These are phyloP conservation scores for Picea glauca DNA, from an alignment of 75 land plant species.

Conservation along the genomic window DNA sequence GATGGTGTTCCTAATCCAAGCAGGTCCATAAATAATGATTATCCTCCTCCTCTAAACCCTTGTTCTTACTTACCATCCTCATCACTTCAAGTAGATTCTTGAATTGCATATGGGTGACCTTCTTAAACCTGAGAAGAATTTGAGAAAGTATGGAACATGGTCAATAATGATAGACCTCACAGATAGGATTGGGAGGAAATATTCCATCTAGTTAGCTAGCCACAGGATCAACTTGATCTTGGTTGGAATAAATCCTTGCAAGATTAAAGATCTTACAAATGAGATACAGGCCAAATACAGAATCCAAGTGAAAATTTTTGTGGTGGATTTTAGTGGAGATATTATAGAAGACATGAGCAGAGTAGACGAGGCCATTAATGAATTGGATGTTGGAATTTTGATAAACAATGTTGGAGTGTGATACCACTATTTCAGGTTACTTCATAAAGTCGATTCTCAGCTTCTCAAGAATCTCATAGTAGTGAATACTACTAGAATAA, in stretches of 20 bases:
- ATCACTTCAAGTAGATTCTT: background rate
- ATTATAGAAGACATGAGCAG: constrained; percentile 35
- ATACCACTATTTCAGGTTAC: constrained; percentile 77
- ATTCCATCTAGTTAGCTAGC: constrained; percentile 62
- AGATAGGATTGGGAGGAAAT: constrained; percentile 44
- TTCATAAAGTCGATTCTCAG: constrained; percentile 70
- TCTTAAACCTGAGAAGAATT: constrained; percentile 61
- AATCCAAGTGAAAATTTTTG: constrained; percentile 46
- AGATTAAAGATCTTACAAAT: constrained; percentile 47
- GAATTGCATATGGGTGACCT: constrained; percentile 49
- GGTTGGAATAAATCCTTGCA: constrained; percentile 66
- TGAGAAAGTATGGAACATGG: constrained; percentile 80
- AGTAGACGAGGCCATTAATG: constrained; percentile 1
- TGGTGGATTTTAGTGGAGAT: constrained; percentile 67
- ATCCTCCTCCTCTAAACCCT: constrained; percentile 8
- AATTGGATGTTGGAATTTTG: too few relatives aligned
- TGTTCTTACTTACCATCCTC: constrained; percentile 21
- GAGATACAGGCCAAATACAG: constrained; percentile 1
- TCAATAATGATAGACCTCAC: constrained; percentile 55
- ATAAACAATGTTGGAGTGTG: constrained; percentile 24
- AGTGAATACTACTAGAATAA: constrained; percentile 48
- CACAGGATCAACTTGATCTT: constrained; percentile 66
- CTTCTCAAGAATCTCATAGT: constrained; percentile 29
- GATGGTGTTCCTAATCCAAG: background rate
- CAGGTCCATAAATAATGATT: background rate